phyloP scores from a whole-genome alignment of 1,284 basidiomycete species.

The Rhodotorula sp. region DNA sequence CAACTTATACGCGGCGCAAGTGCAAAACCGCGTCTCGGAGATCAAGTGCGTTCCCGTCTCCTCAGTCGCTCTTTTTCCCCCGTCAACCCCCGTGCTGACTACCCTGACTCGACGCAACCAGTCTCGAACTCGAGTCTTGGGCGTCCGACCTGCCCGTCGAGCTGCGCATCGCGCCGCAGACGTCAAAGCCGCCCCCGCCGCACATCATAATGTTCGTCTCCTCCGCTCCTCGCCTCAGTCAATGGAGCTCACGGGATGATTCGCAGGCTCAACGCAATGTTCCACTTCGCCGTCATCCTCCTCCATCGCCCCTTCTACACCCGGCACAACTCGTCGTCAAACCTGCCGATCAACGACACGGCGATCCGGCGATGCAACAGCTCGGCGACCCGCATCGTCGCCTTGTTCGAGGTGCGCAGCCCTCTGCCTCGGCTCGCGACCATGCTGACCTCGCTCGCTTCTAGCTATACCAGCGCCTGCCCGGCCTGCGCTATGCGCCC shows the following conservation, averaged over 20 bases:
- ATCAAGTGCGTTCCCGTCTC: conserved; percentile 20
- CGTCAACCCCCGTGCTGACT: no score
- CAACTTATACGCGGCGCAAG: neutral
- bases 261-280: conserved; percentile 56
- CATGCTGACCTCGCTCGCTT: conserved; percentile 53
- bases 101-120: neutral
- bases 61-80: neutral
- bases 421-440: no score
- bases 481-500: conserved; percentile 64
- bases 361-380: conserved; percentile 60
- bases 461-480: conserved; percentile 53
- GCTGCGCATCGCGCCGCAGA: conserved; percentile 18
- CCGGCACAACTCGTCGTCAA: neutral
- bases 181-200: conserved; percentile 55
- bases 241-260: no score
- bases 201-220: conserved; percentile 51
- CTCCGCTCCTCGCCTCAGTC: neutral
- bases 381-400: conserved; percentile 65
- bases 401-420: conserved; percentile 53
- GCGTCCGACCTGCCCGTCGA: conserved; percentile 1
- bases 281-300: conserved; percentile 67
- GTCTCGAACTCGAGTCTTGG: conserved; percentile 28
- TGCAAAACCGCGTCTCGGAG: conserved; percentile 12
- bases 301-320: conserved; percentile 66
- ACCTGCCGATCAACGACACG: conserved; percentile 10